Base-by-base conservation (phyloP, 345 rosid species). In the Carallia brachiata region DNA sequence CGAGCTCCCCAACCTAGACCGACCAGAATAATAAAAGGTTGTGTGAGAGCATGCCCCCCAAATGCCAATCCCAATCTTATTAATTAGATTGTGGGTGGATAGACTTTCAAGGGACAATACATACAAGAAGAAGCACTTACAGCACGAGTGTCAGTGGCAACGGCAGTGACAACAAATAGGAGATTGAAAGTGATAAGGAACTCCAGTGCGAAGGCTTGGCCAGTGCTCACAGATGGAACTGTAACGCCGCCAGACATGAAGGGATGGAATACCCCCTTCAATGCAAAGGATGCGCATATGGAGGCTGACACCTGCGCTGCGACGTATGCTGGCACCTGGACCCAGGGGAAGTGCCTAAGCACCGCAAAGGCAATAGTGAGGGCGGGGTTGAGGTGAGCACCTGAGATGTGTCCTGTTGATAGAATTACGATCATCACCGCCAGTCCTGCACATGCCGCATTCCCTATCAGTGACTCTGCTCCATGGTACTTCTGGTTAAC, bases 61-160 rank as follows among this genome's bases (percentile, higher is more conserved):
- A 23, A 23, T 23, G 23, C 23, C 23, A 23, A 23, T 23, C 23
- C 23, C 23, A 23, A 23, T 23, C 23, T 23, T 23, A 19, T n/a
- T n/a, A 54, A 23, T 28, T 52, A 9, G 5, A 19, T 52, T 7
- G 4, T 13, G 4, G 48, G 39, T 17, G 39, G 15, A 56, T 5
- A 54, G 9, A 4, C 23, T 23, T 23, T 23, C 23, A 23, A 23
- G 23, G 23, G 23, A 23, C 23, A 23, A 23, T 23, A 23, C 23
- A 23, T 23, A 23, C 23, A 23, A 23, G 23, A 23, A 23, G 23
- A 23, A 23, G 16, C 19, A 77, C 86, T 47, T 83, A 94, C 99
- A 61, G 99, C 99, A 0, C 99, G 93, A 66, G 97, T 95, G 70
- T 95, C 99, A 2, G 99, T 95, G 44, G 99, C 97, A 0, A 95